Evolutionary conservation across 2,329 filamentous ascomycete species (phyloP).

Genomic region (Fusarium paranaense): DNA sequence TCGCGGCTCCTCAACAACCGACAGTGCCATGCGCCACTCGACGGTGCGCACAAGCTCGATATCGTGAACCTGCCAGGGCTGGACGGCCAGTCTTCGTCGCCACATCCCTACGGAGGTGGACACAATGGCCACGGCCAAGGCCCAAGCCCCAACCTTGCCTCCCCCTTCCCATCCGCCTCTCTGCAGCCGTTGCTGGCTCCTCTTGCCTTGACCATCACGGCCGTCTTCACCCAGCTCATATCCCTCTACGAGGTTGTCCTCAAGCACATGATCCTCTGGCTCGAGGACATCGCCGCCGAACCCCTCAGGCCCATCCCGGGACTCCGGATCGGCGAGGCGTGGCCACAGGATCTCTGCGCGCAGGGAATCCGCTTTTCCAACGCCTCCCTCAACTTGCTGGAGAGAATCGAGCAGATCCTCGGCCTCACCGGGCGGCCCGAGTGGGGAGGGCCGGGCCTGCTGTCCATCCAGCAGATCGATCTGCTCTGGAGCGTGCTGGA

Average conservation of each 20-base stretch:
- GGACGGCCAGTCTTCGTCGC: background rate
- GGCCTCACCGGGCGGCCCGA: background rate
- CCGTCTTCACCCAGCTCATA: background rate
- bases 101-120: too few species aligned
- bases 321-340: background rate
- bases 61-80: background rate
- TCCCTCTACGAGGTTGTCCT: background rate
- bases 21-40: background rate
- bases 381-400: background rate
- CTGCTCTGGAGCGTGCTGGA: background rate
- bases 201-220: background rate
- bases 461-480: background rate
- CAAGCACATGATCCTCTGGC: background rate
- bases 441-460: background rate
- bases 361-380: background rate
- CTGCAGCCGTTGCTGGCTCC: background rate
- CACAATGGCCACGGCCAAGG: too few species aligned
- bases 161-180: background rate
- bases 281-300: background rate
- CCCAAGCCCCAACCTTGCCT: background rate
- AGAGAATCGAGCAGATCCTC: background rate
- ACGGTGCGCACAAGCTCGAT: background rate
- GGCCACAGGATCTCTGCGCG: background rate
- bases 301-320: background rate
- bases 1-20: background rate